Base-by-base conservation (phyloP, 768 basidiomycete species). In the Lyophyllum shimeji region DNA sequence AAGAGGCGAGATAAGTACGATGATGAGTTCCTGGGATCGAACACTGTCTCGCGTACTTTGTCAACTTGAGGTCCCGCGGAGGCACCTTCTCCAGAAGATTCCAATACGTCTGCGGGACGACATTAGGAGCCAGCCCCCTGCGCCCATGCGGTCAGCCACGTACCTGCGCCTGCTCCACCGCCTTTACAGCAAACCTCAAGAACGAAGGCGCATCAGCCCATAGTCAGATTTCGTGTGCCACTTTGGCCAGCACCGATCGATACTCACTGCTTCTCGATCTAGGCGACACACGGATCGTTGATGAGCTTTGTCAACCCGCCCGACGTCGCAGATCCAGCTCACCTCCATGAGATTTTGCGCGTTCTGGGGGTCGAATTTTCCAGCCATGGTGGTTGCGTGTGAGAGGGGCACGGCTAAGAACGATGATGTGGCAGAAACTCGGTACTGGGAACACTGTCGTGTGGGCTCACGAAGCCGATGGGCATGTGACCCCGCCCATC, bases 191-290 rank as follows among this genome's bases (percentile, higher is more conserved):
- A 68, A 95, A 94, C 66, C 88, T 90, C 50, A 23, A 24, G 15
- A 34, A 40, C 20, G 18, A 33, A 52, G 23, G 18, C 15, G 49
- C 4, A 17, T 33, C 15, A 53, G 37, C 33, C 18, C 2, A 40
- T 37, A 46, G 27, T 12, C 18, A 55, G 5, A 25, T 24, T 39
- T 9, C 46, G 3, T 17, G 18, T 11, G 49, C 50, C 23, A 53
- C 20, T 15, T 24, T 29, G 37, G 42, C 34, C 0, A 46, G 44
- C 9, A 29, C 29, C 5, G 9, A 44, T 50, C 37, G 48, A 61
- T 20, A 79, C 89, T 71, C 67, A 94, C 89, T 97, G 95, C 81
- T 95, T 95, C 77, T 98, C 96, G 59, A 99, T 96, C 92, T 94
- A 75, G 17, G 15, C 29, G 13, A 9, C 29, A 34, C 29, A 34